phyloP scores from a whole-genome alignment of 768 basidiomycete genomes.

The Lyophyllum decastes region DNA sequence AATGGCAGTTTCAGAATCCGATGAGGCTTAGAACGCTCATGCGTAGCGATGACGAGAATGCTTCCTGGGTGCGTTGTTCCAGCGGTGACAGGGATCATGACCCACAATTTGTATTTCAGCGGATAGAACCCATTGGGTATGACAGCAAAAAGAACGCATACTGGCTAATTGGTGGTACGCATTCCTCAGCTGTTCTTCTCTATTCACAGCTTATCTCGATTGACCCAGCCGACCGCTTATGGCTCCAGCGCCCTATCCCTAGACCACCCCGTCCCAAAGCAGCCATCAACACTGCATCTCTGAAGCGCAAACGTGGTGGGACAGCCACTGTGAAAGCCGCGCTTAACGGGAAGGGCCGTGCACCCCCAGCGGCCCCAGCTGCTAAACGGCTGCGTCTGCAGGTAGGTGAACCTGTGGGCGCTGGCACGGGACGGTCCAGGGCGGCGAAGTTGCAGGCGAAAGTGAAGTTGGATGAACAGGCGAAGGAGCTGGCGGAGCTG shows the following conservation, averaged over 20 bases:
- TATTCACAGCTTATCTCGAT: background rate
- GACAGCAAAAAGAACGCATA: conserved; percentile 79
- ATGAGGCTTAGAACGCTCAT: conserved; percentile 67
- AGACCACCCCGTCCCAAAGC: conserved; percentile 26
- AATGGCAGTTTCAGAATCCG: conserved; percentile 89
- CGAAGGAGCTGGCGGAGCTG: conserved; percentile 65
- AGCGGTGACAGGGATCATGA: background rate
- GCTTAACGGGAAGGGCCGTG: conserved; percentile 15
- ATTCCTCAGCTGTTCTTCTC: background rate
- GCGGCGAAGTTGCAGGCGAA: conserved; percentile 77
- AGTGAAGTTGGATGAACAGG: conserved; percentile 65
- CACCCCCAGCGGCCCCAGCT: background rate
- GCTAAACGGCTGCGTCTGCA: conserved; percentile 25
- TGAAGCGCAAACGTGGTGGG: conserved; percentile 40
- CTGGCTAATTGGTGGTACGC: conserved; percentile 81
- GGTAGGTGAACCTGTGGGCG: conserved; percentile 3
- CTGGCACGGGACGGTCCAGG: conserved; percentile 44
- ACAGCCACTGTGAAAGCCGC: conserved; percentile 8
- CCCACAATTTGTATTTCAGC: conserved; percentile 40
- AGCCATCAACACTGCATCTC: conserved; percentile 37
- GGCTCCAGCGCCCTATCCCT: conserved; percentile 73
- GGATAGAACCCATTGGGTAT: conserved; percentile 84
- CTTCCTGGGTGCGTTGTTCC: conserved; percentile 65
- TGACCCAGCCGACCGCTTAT: conserved; percentile 71
- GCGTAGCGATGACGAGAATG: conserved; percentile 78